These are phyloP conservation scores for Jamesozyma spencerorum DNA, from an alignment of 805 yeast genomes.

Conservation along the genomic window DNA sequence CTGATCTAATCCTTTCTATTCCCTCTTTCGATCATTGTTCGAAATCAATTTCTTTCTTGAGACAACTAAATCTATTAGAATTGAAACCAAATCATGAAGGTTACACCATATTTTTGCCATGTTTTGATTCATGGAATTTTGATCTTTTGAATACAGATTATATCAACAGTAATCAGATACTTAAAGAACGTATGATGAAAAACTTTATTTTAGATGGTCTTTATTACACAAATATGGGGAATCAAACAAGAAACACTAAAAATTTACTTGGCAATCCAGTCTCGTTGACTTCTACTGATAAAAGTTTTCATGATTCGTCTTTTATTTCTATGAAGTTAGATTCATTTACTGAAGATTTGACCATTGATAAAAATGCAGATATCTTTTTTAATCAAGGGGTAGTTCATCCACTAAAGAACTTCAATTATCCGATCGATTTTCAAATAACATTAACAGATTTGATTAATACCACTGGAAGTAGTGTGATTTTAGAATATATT, in stretches of 20 bases:
- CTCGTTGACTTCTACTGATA: background rate
- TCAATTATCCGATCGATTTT: conserved; percentile 50
- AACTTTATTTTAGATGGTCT: conserved; percentile 54
- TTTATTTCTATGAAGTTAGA: conserved; percentile 9
- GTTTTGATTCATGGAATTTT: conserved; percentile 61
- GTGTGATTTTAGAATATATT: conserved; percentile 39
- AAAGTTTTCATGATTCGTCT: conserved; percentile 5
- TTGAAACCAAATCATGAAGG: conserved; percentile 49
- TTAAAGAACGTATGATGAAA: conserved; percentile 44
- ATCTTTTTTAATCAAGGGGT: conserved; percentile 78
- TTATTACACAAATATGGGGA: conserved; percentile 54
- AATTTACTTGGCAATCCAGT: conserved; percentile 24
- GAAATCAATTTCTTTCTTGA: conserved; percentile 49
- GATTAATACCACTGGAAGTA: conserved; percentile 43
- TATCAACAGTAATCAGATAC: conserved; percentile 42
- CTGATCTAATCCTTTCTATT: conserved; percentile 52
- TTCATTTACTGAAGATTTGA: conserved; percentile 16
- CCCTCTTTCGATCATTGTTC: conserved; percentile 59
- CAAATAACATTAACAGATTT: conserved; percentile 47
- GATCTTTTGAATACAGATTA: conserved; percentile 53
- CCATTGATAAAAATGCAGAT: conserved; percentile 41
- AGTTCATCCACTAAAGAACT: conserved; percentile 53
- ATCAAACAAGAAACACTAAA: conserved; percentile 19
- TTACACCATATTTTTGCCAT: conserved; percentile 72
- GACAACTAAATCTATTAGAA: conserved; percentile 42